Evolutionary conservation across 176 grass and related monocot genomes (phyloP).

Genomic region (Aegilops umbellulata): DNA sequence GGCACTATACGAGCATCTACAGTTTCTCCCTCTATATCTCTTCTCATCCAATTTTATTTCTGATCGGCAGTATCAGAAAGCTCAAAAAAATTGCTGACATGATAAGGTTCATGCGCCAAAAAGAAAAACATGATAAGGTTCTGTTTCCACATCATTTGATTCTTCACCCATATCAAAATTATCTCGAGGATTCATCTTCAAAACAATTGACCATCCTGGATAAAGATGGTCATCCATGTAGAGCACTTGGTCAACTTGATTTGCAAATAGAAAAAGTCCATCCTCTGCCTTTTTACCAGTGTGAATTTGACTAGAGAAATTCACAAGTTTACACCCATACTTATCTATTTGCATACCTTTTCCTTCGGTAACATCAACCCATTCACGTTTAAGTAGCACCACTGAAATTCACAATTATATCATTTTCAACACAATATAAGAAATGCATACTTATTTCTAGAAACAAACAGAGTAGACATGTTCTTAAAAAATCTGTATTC

Average conservation of each 20-base stretch:
- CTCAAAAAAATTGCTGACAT: not conserved
- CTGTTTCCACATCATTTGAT: slow-evolving; percentile 18
- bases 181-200: slow-evolving; percentile 22
- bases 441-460: too few species aligned
- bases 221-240: not conserved
- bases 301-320: too few species aligned
- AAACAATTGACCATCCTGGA: slow-evolving; percentile 8
- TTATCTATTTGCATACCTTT: too few species aligned
- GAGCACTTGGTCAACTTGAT: not conserved
- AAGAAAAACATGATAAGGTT: too few species aligned
- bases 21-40: not conserved
- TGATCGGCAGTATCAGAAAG: not conserved
- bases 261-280: not conserved
- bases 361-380: too few species aligned
- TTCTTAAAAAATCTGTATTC: not conserved
- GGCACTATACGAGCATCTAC: not conserved
- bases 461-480: too few species aligned
- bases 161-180: slow-evolving; percentile 9
- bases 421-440: too few species aligned
- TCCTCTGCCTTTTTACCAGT: too few species aligned
- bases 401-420: too few species aligned
- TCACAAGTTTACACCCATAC: too few species aligned
- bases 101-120: not conserved
- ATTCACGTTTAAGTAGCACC: too few species aligned
- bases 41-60: not conserved